Conservation (phyloP, 1,139 yeast genomes). For the Geotrichum phurueaensis region DNA sequence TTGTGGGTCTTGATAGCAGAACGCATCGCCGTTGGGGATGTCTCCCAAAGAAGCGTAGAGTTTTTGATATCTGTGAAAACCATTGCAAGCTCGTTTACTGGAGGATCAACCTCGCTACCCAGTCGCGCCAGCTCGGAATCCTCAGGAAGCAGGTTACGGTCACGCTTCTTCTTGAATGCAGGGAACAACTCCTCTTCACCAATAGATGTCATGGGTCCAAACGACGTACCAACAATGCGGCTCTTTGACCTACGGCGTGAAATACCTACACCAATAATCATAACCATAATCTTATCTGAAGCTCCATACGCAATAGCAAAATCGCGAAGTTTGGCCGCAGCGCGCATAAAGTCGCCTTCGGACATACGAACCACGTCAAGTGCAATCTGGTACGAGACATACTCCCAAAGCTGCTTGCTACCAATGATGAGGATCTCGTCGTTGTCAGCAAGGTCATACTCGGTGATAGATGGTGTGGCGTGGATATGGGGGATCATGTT, state of each 20-base stretch:
- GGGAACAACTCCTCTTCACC: constrained; percentile 44
- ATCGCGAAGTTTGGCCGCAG: constrained; percentile 90
- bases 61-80: constrained; percentile 96
- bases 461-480: constrained; percentile 76
- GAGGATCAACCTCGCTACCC: constrained; percentile 92
- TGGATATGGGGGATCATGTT: constrained; percentile 82
- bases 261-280: constrained; percentile 62
- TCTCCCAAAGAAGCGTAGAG: constrained; percentile 90
- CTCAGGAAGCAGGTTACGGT: constrained; percentile 51
- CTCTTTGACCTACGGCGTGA: constrained; percentile 32
- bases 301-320: constrained; percentile 93
- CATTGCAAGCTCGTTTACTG: constrained; percentile 88
- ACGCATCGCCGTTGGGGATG: constrained; percentile 90
- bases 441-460: constrained; percentile 54
- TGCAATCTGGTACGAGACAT: constrained; percentile 73
- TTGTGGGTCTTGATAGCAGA: constrained; percentile 94
- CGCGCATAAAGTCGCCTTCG: constrained; percentile 80
- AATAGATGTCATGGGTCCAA: constrained; percentile 26
- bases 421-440: constrained; percentile 89
- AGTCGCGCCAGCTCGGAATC: constrained; percentile 77
- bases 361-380: constrained; percentile 86
- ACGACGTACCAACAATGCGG: constrained; percentile 21
- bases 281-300: constrained; percentile 72
- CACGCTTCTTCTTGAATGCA: constrained; percentile 48
- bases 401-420: constrained; percentile 79